Conservation (phyloP, 371 early-diverging fungal genomes). For the Fennellomyces sp. region DNA sequence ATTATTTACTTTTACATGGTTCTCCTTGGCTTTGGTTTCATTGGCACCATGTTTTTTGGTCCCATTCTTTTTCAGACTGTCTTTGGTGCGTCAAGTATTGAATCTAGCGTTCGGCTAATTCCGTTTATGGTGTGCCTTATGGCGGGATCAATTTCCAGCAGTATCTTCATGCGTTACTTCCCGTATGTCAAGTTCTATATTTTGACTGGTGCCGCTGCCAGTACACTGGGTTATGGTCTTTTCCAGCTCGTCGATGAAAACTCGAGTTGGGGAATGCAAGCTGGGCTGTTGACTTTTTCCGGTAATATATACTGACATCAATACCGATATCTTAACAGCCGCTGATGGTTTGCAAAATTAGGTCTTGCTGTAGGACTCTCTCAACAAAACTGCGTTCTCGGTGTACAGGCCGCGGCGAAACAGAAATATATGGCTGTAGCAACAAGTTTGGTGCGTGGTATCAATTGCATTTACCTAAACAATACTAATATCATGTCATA, state of each 20-base stretch:
- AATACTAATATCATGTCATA: slow-evolving; percentile 4
- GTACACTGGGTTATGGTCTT: slow-evolving; percentile 42
- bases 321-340: slow-evolving; percentile 12
- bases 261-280: slow-evolving; percentile 37
- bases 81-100: slow-evolving; percentile 38
- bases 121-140: slow-evolving; percentile 48
- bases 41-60: slow-evolving; percentile 72
- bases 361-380: slow-evolving; percentile 64
- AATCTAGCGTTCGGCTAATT: slow-evolving; percentile 49
- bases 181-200: slow-evolving; percentile 33
- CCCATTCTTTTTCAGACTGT: slow-evolving; percentile 62
- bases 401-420: slow-evolving; percentile 56
- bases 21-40: slow-evolving; percentile 36
- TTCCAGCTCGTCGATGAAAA: slow-evolving; percentile 34
- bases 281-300: slow-evolving; percentile 39
- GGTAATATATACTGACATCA: slow-evolving; percentile 4
- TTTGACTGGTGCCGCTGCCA: slow-evolving; percentile 23
- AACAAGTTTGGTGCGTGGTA: slow-evolving; percentile 41
- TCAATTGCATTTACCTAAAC: not conserved
- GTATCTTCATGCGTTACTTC: slow-evolving; percentile 17
- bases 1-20: slow-evolving; percentile 14
- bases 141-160: slow-evolving; percentile 30
- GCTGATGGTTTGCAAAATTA: too few relatives aligned
- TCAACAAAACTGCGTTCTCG: slow-evolving; percentile 65
- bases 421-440: slow-evolving; percentile 63